Percentiles rank a stretch among this genome's conserved stretches.
Conservation (phyloP, 2,329 filamentous ascomycete genomes). For the Bisporella sp. region DNA sequence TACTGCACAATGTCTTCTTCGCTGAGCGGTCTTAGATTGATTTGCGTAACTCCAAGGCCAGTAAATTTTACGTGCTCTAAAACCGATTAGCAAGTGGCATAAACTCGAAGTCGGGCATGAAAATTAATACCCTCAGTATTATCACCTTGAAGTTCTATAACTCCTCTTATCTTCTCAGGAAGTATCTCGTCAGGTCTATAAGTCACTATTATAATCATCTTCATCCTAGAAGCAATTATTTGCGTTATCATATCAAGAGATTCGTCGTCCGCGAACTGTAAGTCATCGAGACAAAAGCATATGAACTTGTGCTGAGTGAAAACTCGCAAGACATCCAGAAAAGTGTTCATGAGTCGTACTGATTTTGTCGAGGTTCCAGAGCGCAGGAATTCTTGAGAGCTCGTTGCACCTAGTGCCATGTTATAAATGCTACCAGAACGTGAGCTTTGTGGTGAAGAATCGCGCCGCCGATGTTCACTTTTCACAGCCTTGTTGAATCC, state of each 20-base stretch:
- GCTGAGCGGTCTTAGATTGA: constrained; percentile 64
- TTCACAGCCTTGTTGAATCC: constrained; percentile 24
- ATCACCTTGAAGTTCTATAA: constrained; percentile 45
- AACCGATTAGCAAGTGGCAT: constrained; percentile 15
- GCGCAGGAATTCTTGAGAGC: constrained; percentile 53
- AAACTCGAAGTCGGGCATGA: constrained; percentile 9
- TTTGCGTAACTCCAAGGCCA: constrained; percentile 55
- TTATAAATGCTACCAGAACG: constrained; percentile 19
- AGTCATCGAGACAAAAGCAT: constrained; percentile 80
- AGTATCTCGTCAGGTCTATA: constrained; percentile 61
- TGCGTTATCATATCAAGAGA: constrained; percentile 77
- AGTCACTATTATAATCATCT: constrained; percentile 68
- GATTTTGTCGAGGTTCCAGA: constrained; percentile 52
- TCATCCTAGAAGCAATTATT: constrained; percentile 71
- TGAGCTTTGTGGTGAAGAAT: constrained; percentile 21
- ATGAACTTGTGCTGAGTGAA: constrained; percentile 81
- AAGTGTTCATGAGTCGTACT: constrained; percentile 78
- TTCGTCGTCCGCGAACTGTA: constrained; percentile 86
- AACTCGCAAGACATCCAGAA: constrained; percentile 76
- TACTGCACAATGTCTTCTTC: constrained; percentile 79
- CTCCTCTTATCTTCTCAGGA: constrained; percentile 44
- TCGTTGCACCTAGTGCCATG: constrained; percentile 36
- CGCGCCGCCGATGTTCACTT: constrained; percentile 17
- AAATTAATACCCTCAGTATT: constrained; percentile 39
- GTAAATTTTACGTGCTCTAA: constrained; percentile 29